phyloP scores from a whole-genome alignment of 441 rosid species.

The Omphalea diandra region DNA sequence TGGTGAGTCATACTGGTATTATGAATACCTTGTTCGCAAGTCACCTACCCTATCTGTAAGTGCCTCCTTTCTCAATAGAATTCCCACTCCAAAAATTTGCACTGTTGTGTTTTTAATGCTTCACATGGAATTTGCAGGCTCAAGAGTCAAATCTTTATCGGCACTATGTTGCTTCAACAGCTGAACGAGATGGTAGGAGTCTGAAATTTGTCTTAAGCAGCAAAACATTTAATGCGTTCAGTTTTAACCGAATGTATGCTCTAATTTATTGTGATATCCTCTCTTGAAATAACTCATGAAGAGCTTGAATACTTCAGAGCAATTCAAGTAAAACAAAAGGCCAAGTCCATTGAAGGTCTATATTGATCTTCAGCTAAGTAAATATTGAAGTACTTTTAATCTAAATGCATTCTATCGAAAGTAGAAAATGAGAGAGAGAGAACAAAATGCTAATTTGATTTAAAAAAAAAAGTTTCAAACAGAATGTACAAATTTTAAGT shows the following conservation, averaged over 20 bases:
- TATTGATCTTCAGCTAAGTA: not conserved
- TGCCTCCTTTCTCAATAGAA: constrained; percentile 14
- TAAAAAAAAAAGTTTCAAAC: not conserved
- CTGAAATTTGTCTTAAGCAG: constrained; percentile 10
- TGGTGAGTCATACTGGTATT: constrained; percentile 87
- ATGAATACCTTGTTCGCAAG: constrained; percentile 87
- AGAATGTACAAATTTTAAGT: not conserved
- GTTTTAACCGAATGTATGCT: not conserved
- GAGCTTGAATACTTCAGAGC: not conserved
- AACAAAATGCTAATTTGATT: not conserved
- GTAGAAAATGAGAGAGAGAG: not conserved
- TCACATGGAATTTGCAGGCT: constrained; percentile 49
- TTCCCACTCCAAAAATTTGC: constrained; percentile 11
- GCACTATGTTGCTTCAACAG: constrained; percentile 75
- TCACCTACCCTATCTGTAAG: constrained; percentile 74
- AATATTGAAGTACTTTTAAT: not conserved
- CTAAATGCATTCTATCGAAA: not conserved
- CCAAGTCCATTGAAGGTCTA: not conserved
- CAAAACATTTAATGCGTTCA: not conserved
- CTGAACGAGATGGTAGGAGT: constrained; percentile 81
- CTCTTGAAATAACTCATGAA: not conserved
- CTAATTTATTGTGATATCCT: not conserved
- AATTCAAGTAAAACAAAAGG: not conserved
- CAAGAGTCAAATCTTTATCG: constrained; percentile 74
- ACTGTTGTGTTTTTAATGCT: constrained; percentile 4